Base-by-base conservation (phyloP, 2,329 filamentous ascomycete species). In the Cladosporium halotolerans region DNA sequence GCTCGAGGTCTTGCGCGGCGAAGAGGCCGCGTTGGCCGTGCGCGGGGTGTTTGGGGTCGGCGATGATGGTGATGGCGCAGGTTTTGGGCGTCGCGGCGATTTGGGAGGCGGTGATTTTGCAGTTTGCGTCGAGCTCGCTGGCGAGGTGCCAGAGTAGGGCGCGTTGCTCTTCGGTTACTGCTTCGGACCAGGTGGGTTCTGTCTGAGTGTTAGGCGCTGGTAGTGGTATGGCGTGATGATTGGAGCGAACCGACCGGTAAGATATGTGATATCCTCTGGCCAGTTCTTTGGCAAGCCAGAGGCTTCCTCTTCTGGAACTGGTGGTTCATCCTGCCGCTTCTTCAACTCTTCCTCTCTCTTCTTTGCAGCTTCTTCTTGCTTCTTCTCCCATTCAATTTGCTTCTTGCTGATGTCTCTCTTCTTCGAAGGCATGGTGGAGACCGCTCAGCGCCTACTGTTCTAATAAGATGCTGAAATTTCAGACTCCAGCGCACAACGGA, bases 241-340 rank as follows among this genome's bases (percentile, higher is more conserved):
- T 82, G 76, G 2, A 75, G 76, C 4, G 83, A 83, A 54, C 85
- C 79, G 7, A 81, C 72, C 77, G 63, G 56, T 57, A 10, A 70
- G 60, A 53, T 66, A 70, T 32, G 32, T 44, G 36, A 49, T 54
- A 3, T 50, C 45, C 13, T 50, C 33, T 11, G 52, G 52, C 45
- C 46, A 48, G 32, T 54, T 54, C 31, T 51, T 47, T 7, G 55
- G 44, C 16, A 44, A 10, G 10, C 11, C 33, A 4, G 18, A 13
- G 4, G 18, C 11, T 23, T 39, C 45, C 9, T 28, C 9, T 28
- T 32, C 34, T 6, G 14, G 6, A 16, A 49, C 19, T n/a, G 33
- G 31, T 51, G 39, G 32, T 14, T 18, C 19, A 18, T 38, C 18
- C 28, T 31, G 14, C 10, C 9, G 11, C 19, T 51, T 43, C 18